phyloP scores from a whole-genome alignment of 208 protist genomes.

The Trypanosoma conorhini region DNA sequence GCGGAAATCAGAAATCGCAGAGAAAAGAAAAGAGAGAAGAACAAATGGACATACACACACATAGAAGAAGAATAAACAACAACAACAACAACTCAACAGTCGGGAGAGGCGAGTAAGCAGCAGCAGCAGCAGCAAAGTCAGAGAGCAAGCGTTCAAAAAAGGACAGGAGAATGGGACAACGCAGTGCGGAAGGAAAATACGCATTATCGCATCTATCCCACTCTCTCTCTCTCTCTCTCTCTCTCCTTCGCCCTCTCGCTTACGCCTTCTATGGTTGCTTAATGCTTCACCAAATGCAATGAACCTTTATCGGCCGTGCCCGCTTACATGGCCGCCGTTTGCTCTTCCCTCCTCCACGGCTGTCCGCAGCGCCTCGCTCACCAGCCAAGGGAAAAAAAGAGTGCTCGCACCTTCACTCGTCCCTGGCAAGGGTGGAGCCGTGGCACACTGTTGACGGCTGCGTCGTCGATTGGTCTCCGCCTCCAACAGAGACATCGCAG shows the following conservation, averaged over 20 bases:
- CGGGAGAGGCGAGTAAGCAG: not conserved
- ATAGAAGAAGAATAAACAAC: not conserved
- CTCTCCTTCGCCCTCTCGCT: not conserved
- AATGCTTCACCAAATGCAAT: not conserved
- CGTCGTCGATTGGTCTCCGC: conserved; percentile 12
- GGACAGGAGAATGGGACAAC: not conserved
- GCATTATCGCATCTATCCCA: not conserved
- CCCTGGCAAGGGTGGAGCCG: not conserved
- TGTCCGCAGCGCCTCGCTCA: conserved; percentile 4
- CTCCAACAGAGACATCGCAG: conserved; percentile 22
- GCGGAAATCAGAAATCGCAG: not conserved
- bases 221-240: too few species aligned
- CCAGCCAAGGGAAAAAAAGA: conserved; percentile 13
- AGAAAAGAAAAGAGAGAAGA: not conserved
- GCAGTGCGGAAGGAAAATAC: not conserved
- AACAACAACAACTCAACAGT: not conserved
- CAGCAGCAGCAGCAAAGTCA: not conserved
- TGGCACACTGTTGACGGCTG: conserved; percentile 5
- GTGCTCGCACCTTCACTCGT: not conserved
- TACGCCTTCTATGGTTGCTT: not conserved
- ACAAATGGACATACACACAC: not conserved
- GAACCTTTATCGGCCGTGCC: not conserved
- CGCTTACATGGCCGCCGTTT: not conserved
- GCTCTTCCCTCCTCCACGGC: not conserved
- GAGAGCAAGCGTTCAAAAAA: not conserved